Evolutionary conservation across 176 grass and related monocot genomes (phyloP).

Genomic region (Carex cristatella): DNA sequence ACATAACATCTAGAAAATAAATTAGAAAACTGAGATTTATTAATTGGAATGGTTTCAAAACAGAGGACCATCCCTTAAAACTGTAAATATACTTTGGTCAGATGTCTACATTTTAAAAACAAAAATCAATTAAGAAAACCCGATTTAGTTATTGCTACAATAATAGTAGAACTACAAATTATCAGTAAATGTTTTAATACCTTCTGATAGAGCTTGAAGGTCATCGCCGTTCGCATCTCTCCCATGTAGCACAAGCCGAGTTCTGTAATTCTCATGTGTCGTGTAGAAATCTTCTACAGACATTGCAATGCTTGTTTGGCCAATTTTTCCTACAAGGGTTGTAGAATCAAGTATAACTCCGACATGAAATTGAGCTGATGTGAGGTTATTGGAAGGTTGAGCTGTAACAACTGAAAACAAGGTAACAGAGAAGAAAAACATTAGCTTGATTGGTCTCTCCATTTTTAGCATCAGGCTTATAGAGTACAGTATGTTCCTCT

Average conservation of each 20-base stretch:
- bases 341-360: constrained; percentile 45
- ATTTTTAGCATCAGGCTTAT: not conserved
- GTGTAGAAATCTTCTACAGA: constrained; percentile 60
- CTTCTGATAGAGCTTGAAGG: constrained; percentile 28
- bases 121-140: too few species aligned
- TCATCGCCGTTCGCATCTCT: constrained; percentile 38
- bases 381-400: not conserved
- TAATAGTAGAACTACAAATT: too few species aligned
- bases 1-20: too few species aligned
- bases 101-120: too few species aligned
- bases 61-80: too few species aligned
- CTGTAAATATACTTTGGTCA: too few species aligned
- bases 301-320: constrained; percentile 40
- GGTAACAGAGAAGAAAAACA: not conserved
- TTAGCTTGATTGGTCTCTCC: not conserved
- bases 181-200: constrained; percentile 1
- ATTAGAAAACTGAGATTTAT: too few species aligned
- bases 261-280: constrained; percentile 26
- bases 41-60: too few species aligned
- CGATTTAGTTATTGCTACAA: too few species aligned
- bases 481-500: not conserved
- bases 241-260: constrained; percentile 34
- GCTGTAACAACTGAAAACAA: not conserved
- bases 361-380: not conserved
- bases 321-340: constrained; percentile 30